Evolutionary conservation across 345 rosid species (phyloP), one percentile per base, ranked within the genome.

Genomic region (Cardamine occulta): DNA sequence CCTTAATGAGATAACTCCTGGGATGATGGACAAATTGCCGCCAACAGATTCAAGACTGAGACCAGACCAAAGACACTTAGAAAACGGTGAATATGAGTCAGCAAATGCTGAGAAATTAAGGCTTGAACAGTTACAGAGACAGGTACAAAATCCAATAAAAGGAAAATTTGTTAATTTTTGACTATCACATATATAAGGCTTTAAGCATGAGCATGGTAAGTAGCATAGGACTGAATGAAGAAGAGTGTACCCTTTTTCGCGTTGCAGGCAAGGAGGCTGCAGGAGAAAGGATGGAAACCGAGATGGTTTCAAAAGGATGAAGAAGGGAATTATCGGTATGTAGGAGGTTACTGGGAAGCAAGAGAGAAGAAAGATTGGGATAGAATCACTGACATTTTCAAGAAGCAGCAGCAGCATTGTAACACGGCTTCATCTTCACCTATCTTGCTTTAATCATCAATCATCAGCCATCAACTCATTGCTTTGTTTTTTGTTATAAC

Each of bases 221-320:
- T 48, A 8, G 39, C 63, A 23, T 31, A 29, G 39, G 37, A 60
- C 57, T 75, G 63, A 68, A 29, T 51, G 26, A 49, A n/a, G 72
- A 54, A 69, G 44, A 71, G 21, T 63, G 70, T 42, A 34, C 37
- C 15, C 5, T 26, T 59, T 60, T 45, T 44, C 29, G 40, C 66
- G 63, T 28, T 74, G 63, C 86, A 93, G 99, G 99, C 98, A 74
- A 91, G 99, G 83, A 93, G 84, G 78, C 44, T 96, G 77, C 98
- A 96, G 87, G 99, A 96, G 80, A 89, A 91, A 66, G 99, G 99
- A 21, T 96, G 99, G 99, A 96, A 84, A 73, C 98, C 98, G 12
- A 86, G 95, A 70, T 96, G 99, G 99, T 96, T 93, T 59, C 69
- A 40, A 11, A 91, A 87, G 65, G 98, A 88, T 15, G 95, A 89